Base-by-base conservation (phyloP, 108 stramenopile genomes). In the Cyclostephanos invisitatus region DNA sequence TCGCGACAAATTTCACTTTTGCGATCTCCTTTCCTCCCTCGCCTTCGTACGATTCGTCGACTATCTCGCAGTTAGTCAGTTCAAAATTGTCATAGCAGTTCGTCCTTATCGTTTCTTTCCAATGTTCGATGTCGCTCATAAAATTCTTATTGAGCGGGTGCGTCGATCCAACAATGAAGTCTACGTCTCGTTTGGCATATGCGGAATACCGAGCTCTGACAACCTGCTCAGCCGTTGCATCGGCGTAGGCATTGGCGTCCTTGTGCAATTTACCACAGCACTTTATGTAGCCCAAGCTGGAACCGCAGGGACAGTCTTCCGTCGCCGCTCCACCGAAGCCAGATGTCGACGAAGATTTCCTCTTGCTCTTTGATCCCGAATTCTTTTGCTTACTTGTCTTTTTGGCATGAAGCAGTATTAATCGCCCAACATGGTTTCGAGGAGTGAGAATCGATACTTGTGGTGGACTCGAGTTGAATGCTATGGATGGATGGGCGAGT, bases 51-150 rank as follows among this genome's bases (percentile, higher is more conserved):
- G 60, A 55, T 56, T 87, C 87, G 15, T 83, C 73, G 9, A 87
- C 14, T 32, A 90, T 86, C 40, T 80, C 67, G 49, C 89, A 90
- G 21, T 74, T 83, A 3, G 47, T 74, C 55, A 90, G 36, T 46
- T 88, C 87, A 78, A 90, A 90, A 63, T 90, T 90, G 54, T 90
- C 89, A 61, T 88, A 90, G 60, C 85, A 85, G 61, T 88, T 90
- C 40, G 47, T 70, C 71, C 82, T 61, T 73, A 89, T 89, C 2
- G 62, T 70, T 24, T 86, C 68, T 53, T 85, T 90, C 89, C 86
- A 87, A 55, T 80, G 82, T 29, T 80, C 85, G 38, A 90, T 74
- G 71, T 90, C 85, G 24, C 82, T 47, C 40, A 75, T 60, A n/a
- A 77, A 81, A 35, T 72, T 60, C 42, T 81, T 73, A 38, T 81